Percentiles rank a stretch among this genome's conserved stretches.
These are phyloP conservation scores for Sporothrix dimorphospora DNA, from an alignment of 2,329 filamentous ascomycete genomes.

Conservation along the genomic window DNA sequence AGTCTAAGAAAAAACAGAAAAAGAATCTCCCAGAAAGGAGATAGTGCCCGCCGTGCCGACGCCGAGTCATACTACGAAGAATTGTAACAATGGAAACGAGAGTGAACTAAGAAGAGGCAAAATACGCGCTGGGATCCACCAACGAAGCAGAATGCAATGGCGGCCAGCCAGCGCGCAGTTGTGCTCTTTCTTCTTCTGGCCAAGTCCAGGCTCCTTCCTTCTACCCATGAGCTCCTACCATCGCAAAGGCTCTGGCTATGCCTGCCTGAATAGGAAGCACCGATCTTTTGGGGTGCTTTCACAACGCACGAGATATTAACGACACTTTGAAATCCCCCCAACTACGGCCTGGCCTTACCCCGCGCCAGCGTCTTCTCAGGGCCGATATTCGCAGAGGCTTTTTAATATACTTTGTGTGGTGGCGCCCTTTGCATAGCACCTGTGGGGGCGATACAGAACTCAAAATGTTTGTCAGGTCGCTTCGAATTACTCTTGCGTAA, in stretches of 20 bases:
- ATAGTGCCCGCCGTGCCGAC: slow-evolving; percentile 12
- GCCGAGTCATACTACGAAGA: slow-evolving; percentile 17
- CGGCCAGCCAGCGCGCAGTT: background rate
- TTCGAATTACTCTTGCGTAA: background rate
- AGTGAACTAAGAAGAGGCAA: background rate
- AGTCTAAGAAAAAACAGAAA: background rate
- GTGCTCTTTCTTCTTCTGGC: slow-evolving; percentile 7
- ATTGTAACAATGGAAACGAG: background rate
- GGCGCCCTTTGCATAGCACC: background rate
- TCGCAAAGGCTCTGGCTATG: background rate
- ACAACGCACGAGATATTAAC: background rate
- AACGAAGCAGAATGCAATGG: background rate
- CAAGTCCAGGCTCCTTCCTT: background rate
- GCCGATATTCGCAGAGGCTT: background rate
- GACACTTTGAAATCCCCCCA: background rate
- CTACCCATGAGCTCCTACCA: too few relatives aligned
- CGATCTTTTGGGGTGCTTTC: background rate
- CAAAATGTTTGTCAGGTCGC: background rate
- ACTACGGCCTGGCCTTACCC: background rate
- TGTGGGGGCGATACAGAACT: background rate
- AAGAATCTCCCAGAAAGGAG: slow-evolving; percentile 24
- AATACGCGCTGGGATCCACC: background rate
- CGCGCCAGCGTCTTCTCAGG: background rate
- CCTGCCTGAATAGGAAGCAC: slow-evolving; percentile 22
- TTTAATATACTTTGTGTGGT: too few relatives aligned